These are phyloP conservation scores for Paraglomus brasilianum DNA, from an alignment of 192 early-diverging fungal genomes.

Conservation along the genomic window DNA sequence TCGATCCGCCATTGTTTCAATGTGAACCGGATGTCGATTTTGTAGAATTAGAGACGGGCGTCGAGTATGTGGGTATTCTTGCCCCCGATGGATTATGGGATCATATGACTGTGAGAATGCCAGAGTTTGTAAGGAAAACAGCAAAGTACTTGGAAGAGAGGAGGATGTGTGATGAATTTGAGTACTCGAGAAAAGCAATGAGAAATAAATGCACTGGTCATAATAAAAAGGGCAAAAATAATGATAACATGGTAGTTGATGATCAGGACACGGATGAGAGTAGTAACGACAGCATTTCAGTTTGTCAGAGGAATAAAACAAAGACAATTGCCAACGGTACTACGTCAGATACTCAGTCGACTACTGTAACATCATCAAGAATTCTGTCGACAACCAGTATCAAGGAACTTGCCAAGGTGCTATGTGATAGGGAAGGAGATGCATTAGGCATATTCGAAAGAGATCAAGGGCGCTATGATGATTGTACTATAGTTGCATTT, in stretches of 20 bases:
- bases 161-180: neutral
- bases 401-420: neutral
- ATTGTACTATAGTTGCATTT: conserved; percentile 20
- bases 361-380: neutral
- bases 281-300: neutral
- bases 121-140: conserved; percentile 1
- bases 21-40: conserved; percentile 19
- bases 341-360: neutral
- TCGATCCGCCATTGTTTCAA: conserved; percentile 17
- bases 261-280: too few species aligned
- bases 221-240: too few species aligned
- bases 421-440: conserved; percentile 8
- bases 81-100: conserved; percentile 23
- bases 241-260: too few species aligned
- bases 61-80: conserved; percentile 4
- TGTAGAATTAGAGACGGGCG: neutral
- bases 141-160: neutral
- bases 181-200: neutral
- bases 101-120: conserved; percentile 18
- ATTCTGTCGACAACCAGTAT: neutral
- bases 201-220: too few species aligned
- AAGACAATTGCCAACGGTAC: neutral
- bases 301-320: neutral
- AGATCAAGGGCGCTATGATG: conserved; percentile 25
- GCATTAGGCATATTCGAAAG: neutral